Evolutionary conservation across 1,139 yeast genomes (phyloP).

Genomic region (Suhomyces kunorum): DNA sequence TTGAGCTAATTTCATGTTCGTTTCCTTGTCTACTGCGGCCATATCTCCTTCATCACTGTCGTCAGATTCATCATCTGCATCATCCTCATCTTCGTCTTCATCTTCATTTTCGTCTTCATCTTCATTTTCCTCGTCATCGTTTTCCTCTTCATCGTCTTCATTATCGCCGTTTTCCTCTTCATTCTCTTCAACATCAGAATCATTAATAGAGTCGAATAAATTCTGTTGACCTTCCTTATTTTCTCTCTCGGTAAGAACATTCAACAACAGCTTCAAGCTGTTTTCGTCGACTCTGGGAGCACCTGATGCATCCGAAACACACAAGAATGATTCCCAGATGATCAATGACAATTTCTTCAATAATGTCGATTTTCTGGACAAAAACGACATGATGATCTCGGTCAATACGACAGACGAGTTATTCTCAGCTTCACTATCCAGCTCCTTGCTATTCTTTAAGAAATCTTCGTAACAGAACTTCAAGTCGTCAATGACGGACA

Average conservation of each 20-base stretch:
- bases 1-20: constrained; percentile 72
- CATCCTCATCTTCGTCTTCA: constrained; percentile 33
- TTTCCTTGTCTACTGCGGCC: constrained; percentile 63
- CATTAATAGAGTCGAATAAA: constrained; percentile 68
- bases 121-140: constrained; percentile 33
- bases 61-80: constrained; percentile 28
- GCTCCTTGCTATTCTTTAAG: constrained; percentile 22
- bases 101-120: constrained; percentile 38
- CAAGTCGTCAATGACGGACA: constrained; percentile 72
- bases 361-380: constrained; percentile 70
- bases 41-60: constrained; percentile 24
- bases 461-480: constrained; percentile 51
- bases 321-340: constrained; percentile 68
- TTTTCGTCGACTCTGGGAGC: constrained; percentile 25
- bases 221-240: constrained; percentile 79
- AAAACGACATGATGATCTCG: constrained; percentile 74
- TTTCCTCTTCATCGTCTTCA: constrained; percentile 29
- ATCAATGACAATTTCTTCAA: constrained; percentile 70
- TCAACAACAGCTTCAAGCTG: constrained; percentile 19
- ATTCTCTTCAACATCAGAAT: constrained; percentile 38
- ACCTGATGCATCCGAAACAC: constrained; percentile 33
- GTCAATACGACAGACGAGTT: constrained; percentile 65
- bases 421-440: constrained; percentile 19
- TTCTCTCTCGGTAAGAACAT: constrained; percentile 69
- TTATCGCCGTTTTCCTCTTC: constrained; percentile 31